Evolutionary conservation across 805 yeast genomes (phyloP).

Genomic region (Lipomyces sp.): DNA sequence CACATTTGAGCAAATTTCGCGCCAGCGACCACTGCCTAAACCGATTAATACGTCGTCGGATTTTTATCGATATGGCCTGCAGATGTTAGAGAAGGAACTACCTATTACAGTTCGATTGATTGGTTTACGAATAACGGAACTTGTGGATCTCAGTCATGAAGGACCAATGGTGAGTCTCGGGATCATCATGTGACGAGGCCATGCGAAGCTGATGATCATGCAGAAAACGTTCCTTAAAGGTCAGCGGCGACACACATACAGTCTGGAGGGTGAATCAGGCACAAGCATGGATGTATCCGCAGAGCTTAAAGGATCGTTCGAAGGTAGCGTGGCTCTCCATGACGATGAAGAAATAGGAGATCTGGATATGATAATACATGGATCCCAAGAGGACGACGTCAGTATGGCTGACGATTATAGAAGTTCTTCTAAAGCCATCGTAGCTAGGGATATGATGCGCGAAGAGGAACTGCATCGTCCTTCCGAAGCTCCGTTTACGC

Average conservation of each 20-base stretch:
- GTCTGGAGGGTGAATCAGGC: slow-evolving; percentile 9
- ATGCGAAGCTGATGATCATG: background rate
- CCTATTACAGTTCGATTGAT: slow-evolving; percentile 39
- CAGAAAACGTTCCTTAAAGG: slow-evolving; percentile 17
- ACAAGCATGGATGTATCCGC: slow-evolving; percentile 1
- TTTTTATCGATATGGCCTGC: slow-evolving; percentile 32
- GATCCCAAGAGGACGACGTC: slow-evolving; percentile 17
- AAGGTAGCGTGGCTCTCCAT: background rate
- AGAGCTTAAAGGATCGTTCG: slow-evolving; percentile 4
- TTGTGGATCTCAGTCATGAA: slow-evolving; percentile 29
- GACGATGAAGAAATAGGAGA: slow-evolving; percentile 14
- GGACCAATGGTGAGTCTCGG: slow-evolving; percentile 30
- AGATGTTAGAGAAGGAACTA: slow-evolving; percentile 35
- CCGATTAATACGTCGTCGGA: slow-evolving; percentile 33
- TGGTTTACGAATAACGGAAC: slow-evolving; percentile 37
- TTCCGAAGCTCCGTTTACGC: background rate
- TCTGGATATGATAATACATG: slow-evolving; percentile 14
- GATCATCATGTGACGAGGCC: background rate
- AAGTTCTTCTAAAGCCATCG: background rate
- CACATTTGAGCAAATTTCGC: slow-evolving; percentile 37
- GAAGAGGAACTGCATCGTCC: background rate
- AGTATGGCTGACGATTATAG: background rate
- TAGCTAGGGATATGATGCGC: background rate
- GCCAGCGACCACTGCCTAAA: slow-evolving; percentile 29
- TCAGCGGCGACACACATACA: slow-evolving; percentile 9